Base-by-base conservation (phyloP, 2,329 filamentous ascomycete species). In the Tolypocladium nubicola region DNA sequence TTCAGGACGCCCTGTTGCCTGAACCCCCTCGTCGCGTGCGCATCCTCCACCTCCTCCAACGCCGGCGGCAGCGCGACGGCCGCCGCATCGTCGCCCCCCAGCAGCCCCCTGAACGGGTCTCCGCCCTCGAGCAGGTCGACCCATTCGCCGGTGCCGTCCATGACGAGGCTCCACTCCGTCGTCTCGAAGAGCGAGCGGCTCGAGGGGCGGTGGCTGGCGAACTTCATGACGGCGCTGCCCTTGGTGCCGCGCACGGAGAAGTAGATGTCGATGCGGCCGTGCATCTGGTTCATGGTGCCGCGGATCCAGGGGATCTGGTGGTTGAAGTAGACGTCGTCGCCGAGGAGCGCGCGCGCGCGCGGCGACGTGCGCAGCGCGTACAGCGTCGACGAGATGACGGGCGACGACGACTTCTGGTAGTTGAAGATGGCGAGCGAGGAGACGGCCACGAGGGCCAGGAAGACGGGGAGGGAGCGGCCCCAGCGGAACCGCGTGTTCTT, bases 331-430 rank as follows among this genome's bases (percentile, higher is more conserved):
- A 94, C 87, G 75, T 93, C 86, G 72, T 97, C 89, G 61, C 94
- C 94, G 35, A 99, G 82, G 52, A 87, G 76, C 58, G 85, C 85
- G 67, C 92, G 85, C 52, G 91, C 94, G 59, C 78, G 75, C 3
- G 82, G 76, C 58, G 87, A 90, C 3, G 89, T 95, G 62, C 94
- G 89, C 61, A 99, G 82, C 1, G 93, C 89, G 78, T 97, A 99
- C 35, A 99, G 82, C 5, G 91, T 94, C 57, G 88, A 90, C 57
- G 85, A 85, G n/a, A 97, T 89, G 37, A 93, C 83, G 56, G 88
- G 89, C 33, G 86, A 90, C n/a, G 89, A 90, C 58, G 86, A 84
- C 73, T 97, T 97, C 73, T 99, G 93, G 82, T 99, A 97, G 81
- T 99, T 99, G 87, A 99, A 97, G 73, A 99, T 97, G 64, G 88